Evolutionary conservation across 495 filamentous ascomycete genomes (phyloP).

Genomic region (Penicillium silybi): DNA sequence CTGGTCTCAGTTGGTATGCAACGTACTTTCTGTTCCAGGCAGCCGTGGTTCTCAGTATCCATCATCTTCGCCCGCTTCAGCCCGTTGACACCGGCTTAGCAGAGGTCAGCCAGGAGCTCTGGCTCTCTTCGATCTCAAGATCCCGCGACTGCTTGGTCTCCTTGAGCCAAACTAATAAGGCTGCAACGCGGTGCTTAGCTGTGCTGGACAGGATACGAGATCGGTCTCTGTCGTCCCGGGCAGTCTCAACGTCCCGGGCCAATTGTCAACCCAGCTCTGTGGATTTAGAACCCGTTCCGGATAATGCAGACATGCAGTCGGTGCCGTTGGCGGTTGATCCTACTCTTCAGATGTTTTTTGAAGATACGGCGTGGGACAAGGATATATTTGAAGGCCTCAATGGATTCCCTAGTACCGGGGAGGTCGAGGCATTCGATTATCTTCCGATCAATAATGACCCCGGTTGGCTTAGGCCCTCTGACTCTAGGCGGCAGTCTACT

Average conservation of each 20-base stretch:
- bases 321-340: slow-evolving; percentile 13
- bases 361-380: slow-evolving; percentile 12
- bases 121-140: slow-evolving; percentile 12
- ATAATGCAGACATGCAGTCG: not conserved
- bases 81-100: not conserved
- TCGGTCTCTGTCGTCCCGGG: not conserved
- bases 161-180: slow-evolving; percentile 9
- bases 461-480: too few relatives aligned
- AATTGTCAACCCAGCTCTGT: not conserved
- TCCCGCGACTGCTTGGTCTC: slow-evolving; percentile 11
- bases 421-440: slow-evolving; percentile 15
- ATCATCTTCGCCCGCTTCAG: slow-evolving; percentile 7
- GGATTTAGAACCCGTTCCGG: not conserved
- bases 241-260: not conserved
- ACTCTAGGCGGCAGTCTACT: too few relatives aligned
- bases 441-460: not conserved
- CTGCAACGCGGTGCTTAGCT: slow-evolving; percentile 14
- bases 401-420: slow-evolving; percentile 18
- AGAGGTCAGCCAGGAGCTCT: slow-evolving; percentile 11
- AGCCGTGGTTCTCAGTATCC: slow-evolving; percentile 15
- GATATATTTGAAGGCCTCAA: slow-evolving; percentile 17
- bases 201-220: slow-evolving; percentile 9
- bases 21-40: slow-evolving; percentile 24
- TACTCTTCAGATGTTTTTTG: slow-evolving; percentile 20
- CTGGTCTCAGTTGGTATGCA: slow-evolving; percentile 17